These are phyloP conservation scores for Penicillium coffeae DNA, from an alignment of 495 filamentous ascomycete species.

Conservation along the genomic window DNA sequence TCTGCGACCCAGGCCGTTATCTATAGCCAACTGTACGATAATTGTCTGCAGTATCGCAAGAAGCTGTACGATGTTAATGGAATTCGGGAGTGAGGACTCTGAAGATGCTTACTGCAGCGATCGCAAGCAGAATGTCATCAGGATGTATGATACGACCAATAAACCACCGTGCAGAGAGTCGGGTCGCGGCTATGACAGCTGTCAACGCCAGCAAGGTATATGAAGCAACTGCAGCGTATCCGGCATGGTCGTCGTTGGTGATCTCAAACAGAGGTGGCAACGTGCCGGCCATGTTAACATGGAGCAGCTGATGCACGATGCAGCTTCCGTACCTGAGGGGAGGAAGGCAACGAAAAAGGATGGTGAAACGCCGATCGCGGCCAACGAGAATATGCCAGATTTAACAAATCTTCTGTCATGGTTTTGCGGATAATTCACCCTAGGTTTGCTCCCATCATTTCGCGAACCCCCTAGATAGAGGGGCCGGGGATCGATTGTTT, in stretches of 20 bases:
- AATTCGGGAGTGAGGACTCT: neutral
- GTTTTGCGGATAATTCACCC: too few species aligned
- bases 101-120: constrained; percentile 9
- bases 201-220: constrained; percentile 25
- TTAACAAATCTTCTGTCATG: neutral
- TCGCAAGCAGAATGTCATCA: constrained; percentile 23
- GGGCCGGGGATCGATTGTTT: too few species aligned
- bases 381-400: neutral
- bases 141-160: constrained; percentile 22
- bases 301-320: neutral
- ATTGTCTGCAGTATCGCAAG: constrained; percentile 22
- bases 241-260: constrained; percentile 26
- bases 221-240: constrained; percentile 22
- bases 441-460: too few species aligned
- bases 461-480: too few species aligned
- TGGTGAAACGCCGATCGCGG: neutral
- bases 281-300: constrained; percentile 18
- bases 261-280: constrained; percentile 28
- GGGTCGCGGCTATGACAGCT: constrained; percentile 18
- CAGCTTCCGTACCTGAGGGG: neutral
- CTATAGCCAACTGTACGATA: constrained; percentile 24
- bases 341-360: neutral
- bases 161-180: constrained; percentile 24
- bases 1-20: constrained; percentile 22
- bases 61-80: constrained; percentile 2